Base-by-base conservation (phyloP, 768 basidiomycete species). In the Panaeolus cyanescens region DNA sequence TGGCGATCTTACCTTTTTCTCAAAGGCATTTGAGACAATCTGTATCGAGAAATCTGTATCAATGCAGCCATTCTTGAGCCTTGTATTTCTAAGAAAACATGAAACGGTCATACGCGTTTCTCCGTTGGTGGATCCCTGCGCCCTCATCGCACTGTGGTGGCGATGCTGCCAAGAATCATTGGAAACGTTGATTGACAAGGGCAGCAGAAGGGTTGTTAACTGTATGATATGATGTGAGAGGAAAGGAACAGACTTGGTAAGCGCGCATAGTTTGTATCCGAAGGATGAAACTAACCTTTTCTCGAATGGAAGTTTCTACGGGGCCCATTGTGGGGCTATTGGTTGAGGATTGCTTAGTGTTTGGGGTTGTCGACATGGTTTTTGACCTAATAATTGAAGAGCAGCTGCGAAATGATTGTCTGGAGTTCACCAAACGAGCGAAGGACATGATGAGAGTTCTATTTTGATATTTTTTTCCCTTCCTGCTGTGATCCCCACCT, bases 141-240 rank as follows among this genome's bases (percentile, higher is more conserved):
- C 87, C 71, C 83, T 83, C 93, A 95, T 95, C 53, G 93, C 80
- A 59, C 83, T 82, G 76, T 95, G 93, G 77, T 94, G 90, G 69
- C 90, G 84, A 74, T 95, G 93, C 76, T 91, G 82, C 84, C 86
- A 88, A 56, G 93, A 94, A 68, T 95, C 90, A 75, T 95, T 95
- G 33, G 81, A 81, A 70, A 95, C 88, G 58, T 70, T 79, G 69
- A 95, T 79, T 67, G 80, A 79, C 58, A 81, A 74, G 19, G 93
- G 92, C 66, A 80, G 77, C 58, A 95, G 79, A 55, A 85, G 76
- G 42, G 75, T 71, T 58, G 79, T 85, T 65, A 95, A 77, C 93
- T 94, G 71, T 63, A 54, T 62, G 55, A 58, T 55, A 56, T 62
- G 59, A 61, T 54, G 62, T 60, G 63, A 36, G 56, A 50, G 54